Evolutionary conservation across 1,284 basidiomycete genomes (phyloP).

Genomic region (Tylopilus orsonianus): DNA sequence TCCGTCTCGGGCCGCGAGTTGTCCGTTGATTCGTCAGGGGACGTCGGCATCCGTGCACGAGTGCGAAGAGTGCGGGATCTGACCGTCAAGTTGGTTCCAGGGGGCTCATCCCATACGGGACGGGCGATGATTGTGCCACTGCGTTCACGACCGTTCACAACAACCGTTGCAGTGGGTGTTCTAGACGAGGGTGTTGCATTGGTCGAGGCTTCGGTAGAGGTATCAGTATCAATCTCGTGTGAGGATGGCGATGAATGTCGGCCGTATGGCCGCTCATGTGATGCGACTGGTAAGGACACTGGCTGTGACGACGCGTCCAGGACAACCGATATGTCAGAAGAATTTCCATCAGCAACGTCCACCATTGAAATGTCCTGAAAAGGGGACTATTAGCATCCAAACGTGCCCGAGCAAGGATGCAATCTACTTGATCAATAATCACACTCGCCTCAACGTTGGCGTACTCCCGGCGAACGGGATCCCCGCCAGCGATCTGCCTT

Average conservation of each 20-base stretch:
- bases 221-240: slow-evolving; percentile 50
- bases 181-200: slow-evolving; percentile 59
- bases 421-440: slow-evolving; percentile 29
- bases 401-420: not conserved
- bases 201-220: slow-evolving; percentile 58
- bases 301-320: slow-evolving; percentile 23
- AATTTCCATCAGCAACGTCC: slow-evolving; percentile 18
- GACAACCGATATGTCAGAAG: slow-evolving; percentile 25
- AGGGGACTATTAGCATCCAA: slow-evolving; percentile 8
- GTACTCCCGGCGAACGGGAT: slow-evolving; percentile 13
- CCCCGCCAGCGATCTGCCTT: slow-evolving; percentile 41
- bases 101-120: slow-evolving; percentile 54
- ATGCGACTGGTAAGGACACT: slow-evolving; percentile 22
- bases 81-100: slow-evolving; percentile 24
- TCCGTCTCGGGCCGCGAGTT: slow-evolving; percentile 68
- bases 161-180: slow-evolving; percentile 58
- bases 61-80: slow-evolving; percentile 36
- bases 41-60: slow-evolving; percentile 38
- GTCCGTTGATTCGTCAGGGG: slow-evolving; percentile 54
- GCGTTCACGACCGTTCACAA: slow-evolving; percentile 59
- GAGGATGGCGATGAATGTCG: slow-evolving; percentile 33
- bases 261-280: slow-evolving; percentile 20
- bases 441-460: slow-evolving; percentile 7
- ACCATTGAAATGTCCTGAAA: slow-evolving; percentile 30
- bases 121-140: slow-evolving; percentile 74